phyloP scores from a whole-genome alignment of 805 yeast genomes.

The Candida jianshihensis region DNA sequence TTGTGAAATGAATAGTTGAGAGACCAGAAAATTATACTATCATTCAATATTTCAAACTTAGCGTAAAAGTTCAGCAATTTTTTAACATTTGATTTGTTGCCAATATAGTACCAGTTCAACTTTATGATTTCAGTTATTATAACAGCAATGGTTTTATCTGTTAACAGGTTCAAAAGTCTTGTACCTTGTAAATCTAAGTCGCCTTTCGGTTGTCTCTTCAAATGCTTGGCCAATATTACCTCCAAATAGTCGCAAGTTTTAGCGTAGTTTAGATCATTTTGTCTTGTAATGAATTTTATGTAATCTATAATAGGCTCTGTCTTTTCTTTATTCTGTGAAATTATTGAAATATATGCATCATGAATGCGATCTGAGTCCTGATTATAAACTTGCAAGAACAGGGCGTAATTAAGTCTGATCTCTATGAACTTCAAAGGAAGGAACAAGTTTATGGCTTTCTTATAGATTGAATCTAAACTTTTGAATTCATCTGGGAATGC shows the following conservation, averaged over 20 bases:
- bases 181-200: constrained; percentile 12
- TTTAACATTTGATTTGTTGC: constrained; percentile 26
- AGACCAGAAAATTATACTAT: constrained; percentile 40
- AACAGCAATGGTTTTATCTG: constrained; percentile 34
- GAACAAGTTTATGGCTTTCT: constrained; percentile 41
- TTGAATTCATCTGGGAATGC: constrained; percentile 23
- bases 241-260: constrained; percentile 21
- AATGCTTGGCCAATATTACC: constrained; percentile 14
- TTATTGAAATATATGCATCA: constrained; percentile 15
- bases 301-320: constrained; percentile 17
- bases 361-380: constrained; percentile 10
- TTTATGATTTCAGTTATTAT: constrained; percentile 30
- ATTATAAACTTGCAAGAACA: constrained; percentile 12
- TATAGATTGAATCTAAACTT: constrained; percentile 37
- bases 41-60: constrained; percentile 8
- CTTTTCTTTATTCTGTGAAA: constrained; percentile 8
- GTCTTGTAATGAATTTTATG: constrained; percentile 15
- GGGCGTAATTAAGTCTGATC: constrained; percentile 17
- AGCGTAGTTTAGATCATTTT: constrained; percentile 13
- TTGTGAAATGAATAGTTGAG: constrained; percentile 49
- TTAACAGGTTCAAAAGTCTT: constrained; percentile 28
- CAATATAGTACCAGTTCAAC: constrained; percentile 22
- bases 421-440: constrained; percentile 19
- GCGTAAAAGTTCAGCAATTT: constrained; percentile 24
- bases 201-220: constrained; percentile 5